phyloP scores from a whole-genome alignment of 176 grass and related monocot species.

The Paspalum vaginatum region DNA sequence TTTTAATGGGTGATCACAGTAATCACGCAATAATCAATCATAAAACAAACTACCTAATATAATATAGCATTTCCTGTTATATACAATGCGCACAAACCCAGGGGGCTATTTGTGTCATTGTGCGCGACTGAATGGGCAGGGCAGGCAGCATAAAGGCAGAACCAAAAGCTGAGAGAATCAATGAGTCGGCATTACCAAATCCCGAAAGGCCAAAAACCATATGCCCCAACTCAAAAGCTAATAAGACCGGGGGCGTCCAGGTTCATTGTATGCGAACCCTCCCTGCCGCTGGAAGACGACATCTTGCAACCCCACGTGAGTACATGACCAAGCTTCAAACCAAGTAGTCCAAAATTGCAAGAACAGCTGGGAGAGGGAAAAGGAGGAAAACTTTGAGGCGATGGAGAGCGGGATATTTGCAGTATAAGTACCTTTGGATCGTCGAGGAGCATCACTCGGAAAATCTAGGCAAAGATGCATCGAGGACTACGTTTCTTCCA shows the following conservation, averaged over 20 bases:
- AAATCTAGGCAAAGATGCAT: constrained; percentile 35
- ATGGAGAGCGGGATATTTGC: constrained; percentile 22
- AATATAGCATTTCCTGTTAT: background rate
- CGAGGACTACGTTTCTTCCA: constrained; percentile 36
- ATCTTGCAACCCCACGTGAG: constrained; percentile 5
- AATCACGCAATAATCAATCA: constrained; percentile 36
- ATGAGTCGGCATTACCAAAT: constrained; percentile 37
- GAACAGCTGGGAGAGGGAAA: background rate
- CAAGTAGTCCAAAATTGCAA: background rate
- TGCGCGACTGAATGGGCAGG: constrained; percentile 40
- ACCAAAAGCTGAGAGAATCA: constrained; percentile 21
- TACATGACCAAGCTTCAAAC: constrained; percentile 33
- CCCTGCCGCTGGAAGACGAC: background rate
- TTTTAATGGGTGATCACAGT: background rate
- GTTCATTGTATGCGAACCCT: constrained; percentile 55
- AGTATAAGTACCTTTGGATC: constrained; percentile 48
- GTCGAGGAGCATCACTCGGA: constrained; percentile 12
- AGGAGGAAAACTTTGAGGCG: background rate
- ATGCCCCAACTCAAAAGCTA: constrained; percentile 34
- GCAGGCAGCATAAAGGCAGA: constrained; percentile 39
- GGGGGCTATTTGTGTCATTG: constrained; percentile 17
- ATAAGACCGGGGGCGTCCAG: constrained; percentile 45
- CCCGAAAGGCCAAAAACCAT: constrained; percentile 3
- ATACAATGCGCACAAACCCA: constrained; percentile 30
- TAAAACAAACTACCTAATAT: constrained; percentile 22